phyloP scores from a whole-genome alignment of 2,329 filamentous ascomycete genomes.

The Fusarium luffae region DNA sequence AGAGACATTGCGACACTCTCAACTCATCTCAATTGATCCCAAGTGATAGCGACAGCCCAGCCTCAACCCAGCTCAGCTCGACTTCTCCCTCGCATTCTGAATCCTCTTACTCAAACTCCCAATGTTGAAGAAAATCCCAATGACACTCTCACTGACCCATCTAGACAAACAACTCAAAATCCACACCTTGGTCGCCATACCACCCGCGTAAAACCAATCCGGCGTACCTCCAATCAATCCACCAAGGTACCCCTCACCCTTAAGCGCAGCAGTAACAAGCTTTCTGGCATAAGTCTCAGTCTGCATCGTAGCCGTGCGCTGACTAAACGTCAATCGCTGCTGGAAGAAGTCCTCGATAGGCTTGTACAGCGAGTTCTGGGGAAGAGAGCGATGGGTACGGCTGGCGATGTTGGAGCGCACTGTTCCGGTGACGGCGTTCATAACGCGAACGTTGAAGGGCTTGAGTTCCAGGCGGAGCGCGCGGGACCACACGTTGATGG shows the following conservation, averaged over 20 bases:
- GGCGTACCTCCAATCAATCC: conserved; percentile 49
- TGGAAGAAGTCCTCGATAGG: conserved; percentile 59
- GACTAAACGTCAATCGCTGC: conserved; percentile 59
- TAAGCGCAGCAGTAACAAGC: conserved; percentile 57
- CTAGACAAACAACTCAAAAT: conserved; percentile 40
- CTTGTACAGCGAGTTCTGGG: conserved; percentile 59
- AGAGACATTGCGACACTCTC: rapidly evolving
- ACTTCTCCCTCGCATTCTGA: conserved; percentile 42
- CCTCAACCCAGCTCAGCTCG: conserved; percentile 8
- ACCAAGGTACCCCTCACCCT: conserved; percentile 51
- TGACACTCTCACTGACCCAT: conserved; percentile 46
- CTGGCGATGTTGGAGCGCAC: conserved; percentile 62
- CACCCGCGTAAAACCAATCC: conserved; percentile 52
- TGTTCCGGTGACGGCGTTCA: conserved; percentile 66
- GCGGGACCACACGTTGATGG: conserved; percentile 64
- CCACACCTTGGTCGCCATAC: conserved; percentile 48
- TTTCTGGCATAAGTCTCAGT: conserved; percentile 57
- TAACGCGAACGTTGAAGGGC: conserved; percentile 66
- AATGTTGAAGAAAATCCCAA: conserved; percentile 48
- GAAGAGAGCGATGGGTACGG: conserved; percentile 56
- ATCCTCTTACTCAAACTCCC: conserved; percentile 42
- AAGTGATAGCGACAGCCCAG: background rate
- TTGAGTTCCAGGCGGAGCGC: conserved; percentile 64
- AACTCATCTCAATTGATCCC: background rate
- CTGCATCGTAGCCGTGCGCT: conserved; percentile 58